Conservation (phyloP, 2,329 filamentous ascomycete genomes). For the Claviceps maximensis region DNA sequence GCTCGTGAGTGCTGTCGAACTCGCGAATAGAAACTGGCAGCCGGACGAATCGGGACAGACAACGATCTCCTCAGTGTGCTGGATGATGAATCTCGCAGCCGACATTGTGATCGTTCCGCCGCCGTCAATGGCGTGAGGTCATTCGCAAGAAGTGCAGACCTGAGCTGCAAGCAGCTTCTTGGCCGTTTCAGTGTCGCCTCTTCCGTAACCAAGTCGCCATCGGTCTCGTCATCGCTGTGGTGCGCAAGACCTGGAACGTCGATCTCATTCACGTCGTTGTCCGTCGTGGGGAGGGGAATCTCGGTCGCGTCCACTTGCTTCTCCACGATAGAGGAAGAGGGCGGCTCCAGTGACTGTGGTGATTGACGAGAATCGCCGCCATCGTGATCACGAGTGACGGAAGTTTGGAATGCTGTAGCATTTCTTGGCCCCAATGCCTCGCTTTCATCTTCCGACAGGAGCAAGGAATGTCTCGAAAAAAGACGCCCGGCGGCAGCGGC, state of each 20-base stretch:
- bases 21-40: constrained; percentile 6
- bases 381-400: constrained; percentile 4
- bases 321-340: constrained; percentile 10
- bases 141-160: constrained; percentile 11
- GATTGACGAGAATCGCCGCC: constrained; percentile 5
- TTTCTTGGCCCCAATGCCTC: constrained; percentile 19
- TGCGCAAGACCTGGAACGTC: constrained; percentile 58
- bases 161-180: constrained; percentile 29
- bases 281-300: constrained; percentile 54
- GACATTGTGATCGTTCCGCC: constrained; percentile 17
- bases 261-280: constrained; percentile 65
- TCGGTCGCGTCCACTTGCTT: constrained; percentile 22
- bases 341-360: constrained; percentile 9
- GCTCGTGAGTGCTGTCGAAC: not conserved
- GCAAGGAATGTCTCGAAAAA: constrained; percentile 33
- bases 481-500: constrained; percentile 28
- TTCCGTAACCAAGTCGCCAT: constrained; percentile 26
- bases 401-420: constrained; percentile 16
- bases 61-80: constrained; percentile 30
- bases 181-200: constrained; percentile 25
- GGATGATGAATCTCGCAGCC: constrained; percentile 23
- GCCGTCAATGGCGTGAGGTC: constrained; percentile 9
- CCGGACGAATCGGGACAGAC: constrained; percentile 32
- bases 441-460: constrained; percentile 21
- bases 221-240: constrained; percentile 49